These are phyloP conservation scores for Boletellus sp. DNA, from an alignment of 768 basidiomycete genomes.

Conservation along the genomic window DNA sequence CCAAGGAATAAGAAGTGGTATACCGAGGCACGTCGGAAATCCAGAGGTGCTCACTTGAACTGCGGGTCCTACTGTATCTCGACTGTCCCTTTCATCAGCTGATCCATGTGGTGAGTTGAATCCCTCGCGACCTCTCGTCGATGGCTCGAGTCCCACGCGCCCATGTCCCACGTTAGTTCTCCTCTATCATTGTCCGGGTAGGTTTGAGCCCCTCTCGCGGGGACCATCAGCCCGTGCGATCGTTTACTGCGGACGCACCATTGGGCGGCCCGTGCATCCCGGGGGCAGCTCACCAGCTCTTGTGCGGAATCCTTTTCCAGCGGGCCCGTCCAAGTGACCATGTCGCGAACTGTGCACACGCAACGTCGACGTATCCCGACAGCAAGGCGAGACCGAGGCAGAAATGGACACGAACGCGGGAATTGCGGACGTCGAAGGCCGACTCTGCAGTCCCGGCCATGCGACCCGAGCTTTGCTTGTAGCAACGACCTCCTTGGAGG, in stretches of 20 bases:
- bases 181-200: constrained; percentile 26
- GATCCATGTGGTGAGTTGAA: constrained; percentile 15
- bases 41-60: too few relatives aligned
- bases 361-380: neutral
- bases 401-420: neutral
- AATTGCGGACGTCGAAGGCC: neutral
- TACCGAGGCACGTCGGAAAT: too few relatives aligned
- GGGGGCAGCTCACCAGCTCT: neutral
- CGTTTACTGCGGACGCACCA: neutral
- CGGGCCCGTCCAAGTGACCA: neutral
- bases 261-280: neutral
- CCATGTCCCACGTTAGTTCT: constrained; percentile 7
- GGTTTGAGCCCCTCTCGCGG: constrained; percentile 16
- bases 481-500: too few relatives aligned
- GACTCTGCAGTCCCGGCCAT: too few relatives aligned
- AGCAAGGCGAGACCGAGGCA: too few relatives aligned
- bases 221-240: neutral
- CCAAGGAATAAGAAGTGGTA: too few relatives aligned
- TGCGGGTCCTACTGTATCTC: too few relatives aligned
- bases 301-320: neutral
- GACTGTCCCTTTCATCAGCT: too few relatives aligned
- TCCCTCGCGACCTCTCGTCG: neutral
- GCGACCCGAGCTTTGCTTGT: too few relatives aligned
- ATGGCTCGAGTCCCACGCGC: neutral
- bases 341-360: constrained; percentile 3